Base-by-base conservation (phyloP, 73 alveolate species). In the Loxodes magnus region DNA sequence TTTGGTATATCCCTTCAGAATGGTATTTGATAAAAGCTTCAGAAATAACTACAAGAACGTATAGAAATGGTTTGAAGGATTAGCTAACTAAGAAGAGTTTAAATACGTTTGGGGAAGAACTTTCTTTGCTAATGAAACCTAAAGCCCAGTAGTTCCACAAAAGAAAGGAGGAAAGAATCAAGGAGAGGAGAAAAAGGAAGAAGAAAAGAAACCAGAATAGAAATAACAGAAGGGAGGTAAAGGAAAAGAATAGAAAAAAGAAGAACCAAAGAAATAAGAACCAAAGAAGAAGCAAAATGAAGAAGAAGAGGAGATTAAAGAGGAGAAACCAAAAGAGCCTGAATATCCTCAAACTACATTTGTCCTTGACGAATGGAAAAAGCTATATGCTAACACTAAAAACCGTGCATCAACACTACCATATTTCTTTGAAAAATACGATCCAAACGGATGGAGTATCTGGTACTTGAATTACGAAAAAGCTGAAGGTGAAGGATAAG, bases 391-490 rank as follows among this genome's bases (percentile, higher is more conserved):
- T 39, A 75, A 90, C 34, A 64, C 85, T 17, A 67, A 49, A 56
- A 82, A 88, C 56, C 73, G 77, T 63, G 63, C 63, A 46, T 82
- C 64, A 30, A 94, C 86, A 30, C 35, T 90, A 61, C 43, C 72
- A 24, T 48, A 74, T 35, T 74, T 91, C 56, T 79, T 77, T 82
- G 52, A 42, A 29, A 61, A 67, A 27, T 70, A 67, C 48, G 92
- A 79, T 35, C 50, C 62, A 35, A 46, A 64, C 36, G 96, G 93
- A 23, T 79, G 82, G 82, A 69, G 92, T 27, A 41, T 80, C 58
- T 92, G 96, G 95, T 71, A 56, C 74, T 43, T 92, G 16, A 81
- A 76, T 35, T 88, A 88, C 72, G 71, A 78, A 34, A 91, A 91
- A 64, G 75, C 76, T 43, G 87, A 67, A 19, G 92, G 87, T 15